Base-by-base conservation (phyloP, 2,329 filamentous ascomycete species). In the Fusarium sp. region DNA sequence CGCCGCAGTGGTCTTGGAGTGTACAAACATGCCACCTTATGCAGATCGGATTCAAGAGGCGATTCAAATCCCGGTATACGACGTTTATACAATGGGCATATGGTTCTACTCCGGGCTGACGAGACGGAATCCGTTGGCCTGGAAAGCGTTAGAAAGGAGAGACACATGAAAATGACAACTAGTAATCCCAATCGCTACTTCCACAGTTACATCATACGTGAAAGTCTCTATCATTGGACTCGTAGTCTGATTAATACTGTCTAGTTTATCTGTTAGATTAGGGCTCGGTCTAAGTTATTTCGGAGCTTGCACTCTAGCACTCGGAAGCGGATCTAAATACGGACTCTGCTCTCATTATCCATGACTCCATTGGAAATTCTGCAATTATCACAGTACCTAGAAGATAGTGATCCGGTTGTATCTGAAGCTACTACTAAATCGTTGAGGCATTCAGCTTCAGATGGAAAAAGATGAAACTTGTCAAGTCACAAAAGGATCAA, bases 151-250 rank as follows among this genome's bases (percentile, higher is more conserved):
- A 8, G 17, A 12, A n/a, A 17, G 11, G 4, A 5, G 30, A 13
- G 18, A 12, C 22, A 61, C 93, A 82, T 74, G 89, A 93, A 17
- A 13, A 17, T 4, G 2, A n/a, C n/a, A n/a, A n/a, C 15, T 5
- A 17, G 7, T 6, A 42, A 7, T 15, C 22, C 9, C 5, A 26
- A 26, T 26, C 24, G 24, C 24, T 26, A 26, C 5, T 26, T 26
- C 24, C 24, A 26, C 24, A 26, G 24, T 26, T 26, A 4, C 5
- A 5, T 26, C 24, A 26, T 26, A 26, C 24, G 24, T 26, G 4
- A 26, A 26, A 26, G 5, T 5, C 24, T 26, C 24, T 26, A 26
- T 26, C 24, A 26, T 26, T 26, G 24, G 24, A 26, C 24, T 26
- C 4, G 24, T 4, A 26, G 24, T 4, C 24, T 26, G 24, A 26